Evolutionary conservation across 129 eudicot species (phyloP).

Genomic region (Flaveria robusta): DNA sequence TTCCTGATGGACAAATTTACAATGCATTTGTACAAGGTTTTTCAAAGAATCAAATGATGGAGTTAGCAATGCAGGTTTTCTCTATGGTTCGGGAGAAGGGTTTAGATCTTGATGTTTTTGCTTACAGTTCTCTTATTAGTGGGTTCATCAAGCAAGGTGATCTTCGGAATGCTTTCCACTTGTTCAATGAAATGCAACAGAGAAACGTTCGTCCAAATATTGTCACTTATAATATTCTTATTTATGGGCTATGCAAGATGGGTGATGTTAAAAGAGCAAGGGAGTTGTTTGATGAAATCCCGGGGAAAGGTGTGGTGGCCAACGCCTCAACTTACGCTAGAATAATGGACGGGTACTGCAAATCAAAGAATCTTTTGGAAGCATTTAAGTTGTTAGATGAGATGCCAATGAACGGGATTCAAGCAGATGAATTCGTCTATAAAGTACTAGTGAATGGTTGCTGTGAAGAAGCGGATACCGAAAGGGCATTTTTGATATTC

Average conservation of each 20-base stretch:
- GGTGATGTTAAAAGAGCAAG: conserved; percentile 40
- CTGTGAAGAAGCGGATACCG: conserved; percentile 35
- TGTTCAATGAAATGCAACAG: conserved; percentile 37
- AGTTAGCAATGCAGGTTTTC: conserved; percentile 31
- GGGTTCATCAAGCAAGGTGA: conserved; percentile 44
- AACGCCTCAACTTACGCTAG: conserved; percentile 34
- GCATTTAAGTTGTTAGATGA: conserved; percentile 42
- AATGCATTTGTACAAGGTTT: conserved; percentile 38
- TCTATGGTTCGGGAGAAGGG: conserved; percentile 24
- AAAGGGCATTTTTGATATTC: conserved; percentile 37
- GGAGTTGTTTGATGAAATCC: conserved; percentile 34
- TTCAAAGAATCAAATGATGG: conserved; percentile 30
- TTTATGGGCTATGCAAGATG: conserved; percentile 39
- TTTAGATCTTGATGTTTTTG: conserved; percentile 36
- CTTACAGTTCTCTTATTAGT: conserved; percentile 37
- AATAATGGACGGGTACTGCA: conserved; percentile 46
- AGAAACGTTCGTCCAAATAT: conserved; percentile 37
- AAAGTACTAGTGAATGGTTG: conserved; percentile 42
- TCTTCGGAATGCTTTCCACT: conserved; percentile 18
- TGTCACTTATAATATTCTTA: conserved; percentile 38
- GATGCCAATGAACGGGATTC: conserved; percentile 39
- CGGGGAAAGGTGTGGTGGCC: conserved; percentile 30
- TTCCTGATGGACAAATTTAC: conserved; percentile 43
- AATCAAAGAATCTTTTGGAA: conserved; percentile 36
- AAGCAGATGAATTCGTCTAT: conserved; percentile 39